Conservation (phyloP, 1,139 yeast species). For the Yamadazyma buinensis region DNA sequence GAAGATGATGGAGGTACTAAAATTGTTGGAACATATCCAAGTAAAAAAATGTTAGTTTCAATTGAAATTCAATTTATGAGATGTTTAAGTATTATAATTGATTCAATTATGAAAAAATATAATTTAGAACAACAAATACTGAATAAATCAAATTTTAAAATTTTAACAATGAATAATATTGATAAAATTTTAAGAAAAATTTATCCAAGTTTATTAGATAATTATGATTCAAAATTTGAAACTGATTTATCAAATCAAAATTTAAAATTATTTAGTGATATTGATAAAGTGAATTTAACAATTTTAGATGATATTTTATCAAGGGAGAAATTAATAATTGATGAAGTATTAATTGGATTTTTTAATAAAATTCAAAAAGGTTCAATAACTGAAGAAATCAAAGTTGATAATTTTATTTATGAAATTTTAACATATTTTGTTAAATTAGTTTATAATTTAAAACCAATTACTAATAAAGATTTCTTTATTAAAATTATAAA, state of each 20-base stretch:
- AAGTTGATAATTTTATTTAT: slow-evolving; percentile 40
- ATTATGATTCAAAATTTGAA: slow-evolving; percentile 34
- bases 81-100: slow-evolving; percentile 39
- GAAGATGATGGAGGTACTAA: slow-evolving; percentile 18
- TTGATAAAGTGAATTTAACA: slow-evolving; percentile 41
- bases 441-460: slow-evolving; percentile 36
- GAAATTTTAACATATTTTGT: slow-evolving; percentile 42
- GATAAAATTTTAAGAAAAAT: slow-evolving; percentile 32
- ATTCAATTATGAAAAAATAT: slow-evolving; percentile 42
- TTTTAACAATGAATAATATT: slow-evolving; percentile 45
- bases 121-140: slow-evolving; percentile 24
- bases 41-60: slow-evolving; percentile 39
- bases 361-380: slow-evolving; percentile 18
- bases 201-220: slow-evolving; percentile 31
- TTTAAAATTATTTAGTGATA: slow-evolving; percentile 40
- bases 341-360: slow-evolving; percentile 25
- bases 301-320: slow-evolving; percentile 41
- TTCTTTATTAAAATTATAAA: slow-evolving; percentile 35
- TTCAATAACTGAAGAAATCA: slow-evolving; percentile 11
- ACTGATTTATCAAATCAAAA: slow-evolving; percentile 38
- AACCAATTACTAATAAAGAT: slow-evolving; percentile 40
- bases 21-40: slow-evolving; percentile 35
- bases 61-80: slow-evolving; percentile 48
- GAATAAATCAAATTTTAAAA: slow-evolving; percentile 26
- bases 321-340: slow-evolving; percentile 36